Evolutionary conservation across 257 asterid species (phyloP).

Genomic region (Eucommia ulmoides): DNA sequence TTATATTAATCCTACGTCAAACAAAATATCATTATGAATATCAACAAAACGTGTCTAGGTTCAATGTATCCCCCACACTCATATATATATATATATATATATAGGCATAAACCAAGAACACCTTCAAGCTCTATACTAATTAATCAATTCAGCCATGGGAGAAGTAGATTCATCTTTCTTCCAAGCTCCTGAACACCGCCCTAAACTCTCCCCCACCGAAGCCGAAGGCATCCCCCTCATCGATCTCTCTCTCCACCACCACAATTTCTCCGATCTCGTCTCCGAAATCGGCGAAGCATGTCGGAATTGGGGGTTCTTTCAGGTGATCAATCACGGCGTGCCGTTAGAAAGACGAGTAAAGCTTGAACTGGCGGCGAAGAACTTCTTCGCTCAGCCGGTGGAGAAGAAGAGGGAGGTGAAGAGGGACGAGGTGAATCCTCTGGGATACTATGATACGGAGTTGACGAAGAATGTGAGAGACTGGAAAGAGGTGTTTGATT

Average conservation of each 20-base stretch:
- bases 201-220: constrained; percentile 25
- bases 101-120: neutral
- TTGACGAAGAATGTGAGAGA: constrained; percentile 59
- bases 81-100: too few relatives aligned
- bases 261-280: constrained; percentile 17
- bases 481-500: constrained; percentile 74
- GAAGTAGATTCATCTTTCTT: constrained; percentile 41
- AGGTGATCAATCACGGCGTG: constrained; percentile 79
- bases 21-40: too few relatives aligned
- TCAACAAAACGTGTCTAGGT: neutral
- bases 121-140: neutral
- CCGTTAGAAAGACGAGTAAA: constrained; percentile 26
- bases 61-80: neutral
- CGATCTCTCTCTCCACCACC: constrained; percentile 33
- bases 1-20: neutral
- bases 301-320: constrained; percentile 62
- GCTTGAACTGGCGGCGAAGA: constrained; percentile 34
- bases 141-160: constrained; percentile 18
- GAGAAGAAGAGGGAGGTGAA: constrained; percentile 48
- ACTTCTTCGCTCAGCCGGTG: constrained; percentile 38
- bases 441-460: constrained; percentile 59
- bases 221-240: constrained; percentile 53
- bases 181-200: constrained; percentile 53
- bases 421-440: constrained; percentile 30
- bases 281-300: constrained; percentile 45